These are phyloP conservation scores for Thelephora terrestris DNA, from an alignment of 1,284 basidiomycete species.

Conservation along the genomic window DNA sequence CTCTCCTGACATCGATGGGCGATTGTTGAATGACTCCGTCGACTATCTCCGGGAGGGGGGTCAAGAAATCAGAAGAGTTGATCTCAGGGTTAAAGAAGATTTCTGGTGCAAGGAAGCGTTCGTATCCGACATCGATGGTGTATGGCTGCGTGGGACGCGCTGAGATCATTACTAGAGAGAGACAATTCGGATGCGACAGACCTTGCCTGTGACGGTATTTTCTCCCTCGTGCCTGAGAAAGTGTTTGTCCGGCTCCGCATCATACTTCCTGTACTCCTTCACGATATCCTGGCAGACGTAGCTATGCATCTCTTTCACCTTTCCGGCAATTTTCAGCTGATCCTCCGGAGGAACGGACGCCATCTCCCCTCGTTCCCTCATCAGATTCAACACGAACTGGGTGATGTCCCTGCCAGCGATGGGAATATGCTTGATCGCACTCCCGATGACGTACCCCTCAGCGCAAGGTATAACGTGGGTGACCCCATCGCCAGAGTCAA, in stretches of 20 bases:
- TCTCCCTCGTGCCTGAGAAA: slow-evolving; percentile 94
- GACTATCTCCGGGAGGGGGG: slow-evolving; percentile 93
- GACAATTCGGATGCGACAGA: slow-evolving; percentile 28
- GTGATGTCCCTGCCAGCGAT: slow-evolving; percentile 97
- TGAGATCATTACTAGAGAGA: slow-evolving; percentile 1
- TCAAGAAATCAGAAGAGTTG: slow-evolving; percentile 95
- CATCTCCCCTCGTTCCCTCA: slow-evolving; percentile 94
- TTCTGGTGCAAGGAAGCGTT: slow-evolving; percentile 97
- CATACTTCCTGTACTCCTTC: slow-evolving; percentile 97
- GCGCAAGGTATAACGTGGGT: slow-evolving; percentile 96
- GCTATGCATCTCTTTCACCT: slow-evolving; percentile 97
- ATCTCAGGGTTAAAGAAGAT: slow-evolving; percentile 99
- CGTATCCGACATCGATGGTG: slow-evolving; percentile 90
- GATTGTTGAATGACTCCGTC: slow-evolving; percentile 94
- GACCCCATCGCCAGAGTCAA: slow-evolving; percentile 98
- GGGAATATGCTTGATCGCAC: slow-evolving; percentile 98
- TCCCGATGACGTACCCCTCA: slow-evolving; percentile 98
- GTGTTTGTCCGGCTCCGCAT: slow-evolving; percentile 93
- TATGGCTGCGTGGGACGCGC: slow-evolving; percentile 55
- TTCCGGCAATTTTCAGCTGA: slow-evolving; percentile 84
- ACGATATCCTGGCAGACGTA: slow-evolving; percentile 99
- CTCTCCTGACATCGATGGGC: slow-evolving; percentile 91
- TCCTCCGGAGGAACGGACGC: slow-evolving; percentile 92
- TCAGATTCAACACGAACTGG: slow-evolving; percentile 92
- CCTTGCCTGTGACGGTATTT: slow-evolving; percentile 86